phyloP scores from a whole-genome alignment of 164 flowering plant genomes.

The Annona squamosa region DNA sequence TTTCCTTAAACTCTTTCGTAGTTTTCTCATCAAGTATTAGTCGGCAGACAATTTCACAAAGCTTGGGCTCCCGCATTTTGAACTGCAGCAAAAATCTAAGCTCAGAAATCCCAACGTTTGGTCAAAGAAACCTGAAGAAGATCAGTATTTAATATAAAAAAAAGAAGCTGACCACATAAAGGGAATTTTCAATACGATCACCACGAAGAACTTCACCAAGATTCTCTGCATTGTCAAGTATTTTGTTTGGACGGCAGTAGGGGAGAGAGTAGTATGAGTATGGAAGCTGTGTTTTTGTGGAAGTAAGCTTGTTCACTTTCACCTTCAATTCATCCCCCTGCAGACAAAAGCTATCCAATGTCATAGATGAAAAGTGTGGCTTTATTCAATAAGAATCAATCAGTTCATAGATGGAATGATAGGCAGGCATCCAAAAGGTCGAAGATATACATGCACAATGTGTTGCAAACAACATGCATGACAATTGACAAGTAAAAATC shows the following conservation, averaged over 20 bases:
- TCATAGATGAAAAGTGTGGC: neutral
- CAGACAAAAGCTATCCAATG: constrained; percentile 1
- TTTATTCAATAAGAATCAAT: neutral
- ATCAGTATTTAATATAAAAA: neutral
- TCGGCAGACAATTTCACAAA: constrained; percentile 69
- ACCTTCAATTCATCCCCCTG: constrained; percentile 75
- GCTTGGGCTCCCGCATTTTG: constrained; percentile 74
- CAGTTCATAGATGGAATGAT: neutral
- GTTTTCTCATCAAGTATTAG: constrained; percentile 51
- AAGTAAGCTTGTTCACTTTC: constrained; percentile 87
- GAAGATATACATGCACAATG: too few relatives aligned
- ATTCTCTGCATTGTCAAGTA: constrained; percentile 86
- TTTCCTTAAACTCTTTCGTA: constrained; percentile 80
- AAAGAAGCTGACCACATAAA: constrained; percentile 50
- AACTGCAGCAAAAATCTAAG: constrained; percentile 46
- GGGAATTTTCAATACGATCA: constrained; percentile 92
- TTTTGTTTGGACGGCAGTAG: constrained; percentile 51
- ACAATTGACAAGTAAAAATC: too few relatives aligned
- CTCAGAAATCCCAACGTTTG: constrained; percentile 13
- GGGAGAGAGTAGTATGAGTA: constrained; percentile 87
- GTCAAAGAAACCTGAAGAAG: neutral
- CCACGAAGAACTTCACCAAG: constrained; percentile 99
- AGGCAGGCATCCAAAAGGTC: neutral
- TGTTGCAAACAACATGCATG: too few relatives aligned
- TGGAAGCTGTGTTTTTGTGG: constrained; percentile 89